These are phyloP conservation scores for Stipa capillata DNA, from an alignment of 176 grass and related monocot species.

Conservation along the genomic window DNA sequence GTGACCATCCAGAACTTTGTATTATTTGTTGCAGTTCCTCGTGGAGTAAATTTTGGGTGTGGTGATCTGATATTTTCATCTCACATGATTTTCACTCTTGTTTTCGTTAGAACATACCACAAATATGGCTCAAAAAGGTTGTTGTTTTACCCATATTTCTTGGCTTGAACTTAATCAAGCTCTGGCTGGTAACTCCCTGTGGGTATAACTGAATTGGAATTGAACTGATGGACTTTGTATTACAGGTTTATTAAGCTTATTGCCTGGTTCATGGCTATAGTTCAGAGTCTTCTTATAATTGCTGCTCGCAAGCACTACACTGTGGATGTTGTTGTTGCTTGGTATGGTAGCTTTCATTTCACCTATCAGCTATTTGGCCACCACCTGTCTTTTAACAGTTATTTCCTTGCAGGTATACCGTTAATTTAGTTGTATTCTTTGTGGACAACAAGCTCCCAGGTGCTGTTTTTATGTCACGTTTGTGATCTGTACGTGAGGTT, in stretches of 20 bases:
- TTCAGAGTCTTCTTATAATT: slow-evolving; percentile 82
- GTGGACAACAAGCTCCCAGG: slow-evolving; percentile 86
- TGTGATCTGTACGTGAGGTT: not conserved
- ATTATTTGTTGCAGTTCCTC: slow-evolving; percentile 47
- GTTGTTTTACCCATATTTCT: not conserved
- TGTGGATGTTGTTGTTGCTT: slow-evolving; percentile 93
- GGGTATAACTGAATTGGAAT: not conserved
- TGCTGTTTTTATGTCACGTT: slow-evolving; percentile 15
- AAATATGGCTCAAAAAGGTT: slow-evolving; percentile 80
- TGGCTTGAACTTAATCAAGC: not conserved
- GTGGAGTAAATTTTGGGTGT: slow-evolving; percentile 76
- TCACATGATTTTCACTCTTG: slow-evolving; percentile 90
- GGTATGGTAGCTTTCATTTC: slow-evolving; percentile 25
- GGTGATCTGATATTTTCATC: slow-evolving; percentile 96
- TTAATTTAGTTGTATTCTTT: slow-evolving; percentile 93
- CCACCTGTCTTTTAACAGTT: not conserved
- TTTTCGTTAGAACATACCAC: slow-evolving; percentile 71
- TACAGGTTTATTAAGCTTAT: slow-evolving; percentile 50
- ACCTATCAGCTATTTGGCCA: not conserved
- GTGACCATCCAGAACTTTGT: too few relatives aligned
- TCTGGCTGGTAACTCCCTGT: not conserved
- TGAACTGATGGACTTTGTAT: not conserved
- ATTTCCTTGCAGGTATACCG: slow-evolving; percentile 67
- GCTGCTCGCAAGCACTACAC: slow-evolving; percentile 90
- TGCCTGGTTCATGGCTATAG: slow-evolving; percentile 56